Conservation (phyloP, 2,329 filamentous ascomycete genomes). For the Stagonosporopsis vannaccii region DNA sequence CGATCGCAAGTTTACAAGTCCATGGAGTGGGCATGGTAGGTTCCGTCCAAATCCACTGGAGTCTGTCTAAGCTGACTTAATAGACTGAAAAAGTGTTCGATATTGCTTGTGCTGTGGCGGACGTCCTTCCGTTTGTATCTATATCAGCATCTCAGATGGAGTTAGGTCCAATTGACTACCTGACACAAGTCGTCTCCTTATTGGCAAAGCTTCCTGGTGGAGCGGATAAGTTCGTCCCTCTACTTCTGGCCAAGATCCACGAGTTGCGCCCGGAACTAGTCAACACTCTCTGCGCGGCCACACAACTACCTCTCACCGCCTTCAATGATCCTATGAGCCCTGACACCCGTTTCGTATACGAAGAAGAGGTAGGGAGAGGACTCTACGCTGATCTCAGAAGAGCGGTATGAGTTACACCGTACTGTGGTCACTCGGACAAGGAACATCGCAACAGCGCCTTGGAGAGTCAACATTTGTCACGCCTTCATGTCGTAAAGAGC, state of each 20-base stretch:
- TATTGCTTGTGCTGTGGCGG: constrained; percentile 38
- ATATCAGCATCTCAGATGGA: constrained; percentile 21
- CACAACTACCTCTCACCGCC: constrained; percentile 17
- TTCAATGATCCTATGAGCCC: constrained; percentile 33
- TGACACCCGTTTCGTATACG: constrained; percentile 31
- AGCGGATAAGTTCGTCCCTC: constrained; percentile 33
- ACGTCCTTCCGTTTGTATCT: constrained; percentile 37
- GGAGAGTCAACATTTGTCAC: background rate
- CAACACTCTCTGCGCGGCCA: constrained; percentile 22
- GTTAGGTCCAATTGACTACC: constrained; percentile 28
- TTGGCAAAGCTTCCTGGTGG: constrained; percentile 35
- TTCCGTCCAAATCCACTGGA: background rate
- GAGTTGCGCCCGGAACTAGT: constrained; percentile 34
- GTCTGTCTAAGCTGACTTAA: constrained; percentile 6
- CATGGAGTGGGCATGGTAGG: constrained; percentile 42
- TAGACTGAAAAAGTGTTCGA: constrained; percentile 42
- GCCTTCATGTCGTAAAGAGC: background rate
- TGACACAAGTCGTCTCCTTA: constrained; percentile 27
- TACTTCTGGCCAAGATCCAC: constrained; percentile 37
- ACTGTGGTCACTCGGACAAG: background rate
- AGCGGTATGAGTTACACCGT: constrained; percentile 8
- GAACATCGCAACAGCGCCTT: background rate
- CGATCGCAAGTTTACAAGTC: constrained; percentile 31
- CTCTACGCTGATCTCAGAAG: constrained; percentile 30
- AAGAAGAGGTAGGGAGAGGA: constrained; percentile 35